Evolutionary conservation across 345 rosid species (phyloP).

Genomic region (Pelargonium nanum): DNA sequence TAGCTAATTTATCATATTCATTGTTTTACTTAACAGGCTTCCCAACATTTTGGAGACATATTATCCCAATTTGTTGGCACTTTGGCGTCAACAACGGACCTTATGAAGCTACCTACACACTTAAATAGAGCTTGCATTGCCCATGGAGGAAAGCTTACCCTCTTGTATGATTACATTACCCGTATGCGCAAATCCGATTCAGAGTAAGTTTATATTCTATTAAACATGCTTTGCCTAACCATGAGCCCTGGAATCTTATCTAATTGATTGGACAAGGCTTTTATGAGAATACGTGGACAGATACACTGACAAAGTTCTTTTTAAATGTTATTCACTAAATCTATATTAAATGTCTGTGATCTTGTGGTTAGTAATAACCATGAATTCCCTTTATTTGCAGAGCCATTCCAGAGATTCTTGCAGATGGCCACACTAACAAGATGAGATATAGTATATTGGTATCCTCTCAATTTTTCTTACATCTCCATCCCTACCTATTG

Average conservation of each 20-base stretch:
- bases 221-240: not conserved
- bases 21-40: constrained; percentile 40
- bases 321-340: no score
- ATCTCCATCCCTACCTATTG: not conserved
- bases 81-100: constrained; percentile 55
- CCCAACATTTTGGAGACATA: constrained; percentile 87
- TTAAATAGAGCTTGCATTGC: constrained; percentile 78
- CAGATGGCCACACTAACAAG: constrained; percentile 28
- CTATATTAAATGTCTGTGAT: not conserved
- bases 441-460: constrained; percentile 62
- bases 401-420: constrained; percentile 25
- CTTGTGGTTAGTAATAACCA: not conserved
- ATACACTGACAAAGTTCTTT: not conserved
- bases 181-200: constrained; percentile 73
- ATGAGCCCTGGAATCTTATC: no score
- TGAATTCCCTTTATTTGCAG: constrained; percentile 29
- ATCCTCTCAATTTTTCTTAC: constrained; percentile 13
- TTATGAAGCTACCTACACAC: constrained; percentile 52
- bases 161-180: constrained; percentile 67
- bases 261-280: no score
- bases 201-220: constrained; percentile 38
- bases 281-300: no score
- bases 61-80: constrained; percentile 59
- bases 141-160: constrained; percentile 58
- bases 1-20: no score